These are phyloP conservation scores for Salisapilia sapeloensis DNA, from an alignment of 352 stramenopile genomes.

Conservation along the genomic window DNA sequence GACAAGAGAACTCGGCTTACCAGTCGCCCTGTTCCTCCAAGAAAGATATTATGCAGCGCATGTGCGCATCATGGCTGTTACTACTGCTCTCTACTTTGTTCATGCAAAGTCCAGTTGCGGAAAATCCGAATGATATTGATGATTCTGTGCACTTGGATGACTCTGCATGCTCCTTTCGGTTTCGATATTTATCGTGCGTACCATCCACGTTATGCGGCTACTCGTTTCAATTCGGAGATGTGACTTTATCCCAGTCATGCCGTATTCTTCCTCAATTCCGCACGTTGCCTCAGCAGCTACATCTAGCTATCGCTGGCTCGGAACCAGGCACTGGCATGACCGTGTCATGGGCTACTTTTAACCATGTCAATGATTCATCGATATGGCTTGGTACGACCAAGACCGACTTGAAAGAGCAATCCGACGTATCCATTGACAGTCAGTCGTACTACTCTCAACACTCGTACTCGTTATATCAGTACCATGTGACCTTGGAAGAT, in stretches of 20 bases:
- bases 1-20: too few species aligned
- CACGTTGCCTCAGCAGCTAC: constrained; percentile 10
- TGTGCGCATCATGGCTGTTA: too few species aligned
- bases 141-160: too few species aligned
- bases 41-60: too few species aligned
- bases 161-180: background rate
- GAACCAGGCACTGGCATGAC: constrained; percentile 9
- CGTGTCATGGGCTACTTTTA: constrained; percentile 11
- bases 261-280: constrained; percentile 2
- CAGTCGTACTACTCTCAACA: constrained; percentile 7
- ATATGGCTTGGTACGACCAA: constrained; percentile 8
- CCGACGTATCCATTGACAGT: constrained; percentile 3
- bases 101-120: too few species aligned
- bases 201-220: constrained; percentile 6
- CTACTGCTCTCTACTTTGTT: too few species aligned
- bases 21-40: too few species aligned
- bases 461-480: constrained; percentile 6
- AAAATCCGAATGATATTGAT: too few species aligned
- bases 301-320: constrained; percentile 9
- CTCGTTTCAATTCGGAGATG: constrained; percentile 8
- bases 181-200: constrained; percentile 1
- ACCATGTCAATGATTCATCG: constrained; percentile 1
- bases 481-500: constrained; percentile 9
- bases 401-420: constrained; percentile 1
- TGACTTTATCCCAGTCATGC: constrained; percentile 7